Percentiles rank a stretch among this genome's conserved stretches.
phyloP scores from a whole-genome alignment of 768 basidiomycete genomes.

The Termitomyces sp. region DNA sequence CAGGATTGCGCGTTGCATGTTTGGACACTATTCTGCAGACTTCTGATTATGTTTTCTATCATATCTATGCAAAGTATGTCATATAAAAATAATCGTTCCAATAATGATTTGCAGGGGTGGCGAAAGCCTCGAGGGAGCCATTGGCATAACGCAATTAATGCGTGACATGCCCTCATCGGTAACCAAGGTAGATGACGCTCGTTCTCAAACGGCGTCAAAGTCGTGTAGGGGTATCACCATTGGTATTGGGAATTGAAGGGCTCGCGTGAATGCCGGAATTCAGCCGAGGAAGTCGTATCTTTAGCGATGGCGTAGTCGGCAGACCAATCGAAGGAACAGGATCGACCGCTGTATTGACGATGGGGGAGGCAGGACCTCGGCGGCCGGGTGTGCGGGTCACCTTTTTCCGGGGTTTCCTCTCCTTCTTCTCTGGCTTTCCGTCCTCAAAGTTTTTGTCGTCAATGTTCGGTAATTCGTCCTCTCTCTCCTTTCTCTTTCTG shows the following conservation, averaged over 20 bases:
- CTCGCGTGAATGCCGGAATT: constrained; percentile 23
- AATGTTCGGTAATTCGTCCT: constrained; percentile 26
- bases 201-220: constrained; percentile 14
- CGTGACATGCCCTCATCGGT: neutral
- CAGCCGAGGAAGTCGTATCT: constrained; percentile 52
- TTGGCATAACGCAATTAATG: neutral
- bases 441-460: constrained; percentile 18
- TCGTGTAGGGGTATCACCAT: constrained; percentile 23
- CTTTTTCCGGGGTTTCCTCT: constrained; percentile 24
- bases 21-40: neutral
- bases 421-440: constrained; percentile 21
- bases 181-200: too few relatives aligned
- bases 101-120: neutral
- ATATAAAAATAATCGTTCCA: constrained; percentile 7
- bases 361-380: constrained; percentile 12
- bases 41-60: neutral
- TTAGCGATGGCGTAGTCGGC: constrained; percentile 45
- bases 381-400: constrained; percentile 29
- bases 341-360: constrained; percentile 14
- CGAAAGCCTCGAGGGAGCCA: constrained; percentile 4
- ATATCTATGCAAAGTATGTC: constrained; percentile 11
- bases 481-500: constrained; percentile 41
- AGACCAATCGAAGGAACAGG: constrained; percentile 22
- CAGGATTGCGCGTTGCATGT: neutral
- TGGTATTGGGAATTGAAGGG: constrained; percentile 18